These are phyloP conservation scores for Globisporangium paroecandrum DNA, from an alignment of 352 stramenopile species.

Conservation along the genomic window DNA sequence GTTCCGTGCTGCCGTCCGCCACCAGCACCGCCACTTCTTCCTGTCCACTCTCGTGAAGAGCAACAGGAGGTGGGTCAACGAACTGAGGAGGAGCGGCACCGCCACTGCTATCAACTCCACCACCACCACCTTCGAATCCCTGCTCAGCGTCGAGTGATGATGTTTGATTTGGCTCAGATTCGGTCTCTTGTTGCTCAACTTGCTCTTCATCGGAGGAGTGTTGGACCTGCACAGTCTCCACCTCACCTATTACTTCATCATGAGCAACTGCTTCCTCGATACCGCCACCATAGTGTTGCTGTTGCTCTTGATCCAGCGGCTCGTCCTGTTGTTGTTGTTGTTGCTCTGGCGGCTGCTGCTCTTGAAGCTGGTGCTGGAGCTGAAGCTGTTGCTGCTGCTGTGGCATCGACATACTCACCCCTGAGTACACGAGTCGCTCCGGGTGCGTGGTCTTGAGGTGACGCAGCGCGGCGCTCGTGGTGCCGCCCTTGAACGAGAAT, in stretches of 20 bases:
- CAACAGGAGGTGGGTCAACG: not conserved
- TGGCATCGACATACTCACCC: not conserved
- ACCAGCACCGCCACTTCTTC: not conserved
- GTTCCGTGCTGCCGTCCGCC: not conserved
- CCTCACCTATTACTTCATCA: not conserved
- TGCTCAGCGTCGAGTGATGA: not conserved
- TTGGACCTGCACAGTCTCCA: not conserved
- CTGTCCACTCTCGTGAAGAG: not conserved
- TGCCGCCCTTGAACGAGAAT: conserved; percentile 55
- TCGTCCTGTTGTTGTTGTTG: conserved; percentile 2
- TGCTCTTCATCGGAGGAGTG: not conserved
- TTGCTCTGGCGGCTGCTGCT: conserved; percentile 2
- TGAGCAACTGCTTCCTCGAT: not conserved
- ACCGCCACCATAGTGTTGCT: not conserved
- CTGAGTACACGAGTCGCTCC: conserved; percentile 13
- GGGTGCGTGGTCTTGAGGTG: conserved; percentile 44
- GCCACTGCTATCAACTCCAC: not conserved
- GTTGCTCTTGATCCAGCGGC: not conserved
- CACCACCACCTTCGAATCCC: not conserved
- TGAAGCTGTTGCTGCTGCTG: not conserved
- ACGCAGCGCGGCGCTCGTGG: conserved; percentile 46
- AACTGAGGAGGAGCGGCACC: not conserved
- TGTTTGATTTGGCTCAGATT: not conserved
- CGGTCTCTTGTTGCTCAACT: not conserved
- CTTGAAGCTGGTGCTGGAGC: conserved; percentile 1